Evolutionary conservation across 371 early-diverging fungal species (phyloP).

Genomic region (Syncephalastrum monosporum): DNA sequence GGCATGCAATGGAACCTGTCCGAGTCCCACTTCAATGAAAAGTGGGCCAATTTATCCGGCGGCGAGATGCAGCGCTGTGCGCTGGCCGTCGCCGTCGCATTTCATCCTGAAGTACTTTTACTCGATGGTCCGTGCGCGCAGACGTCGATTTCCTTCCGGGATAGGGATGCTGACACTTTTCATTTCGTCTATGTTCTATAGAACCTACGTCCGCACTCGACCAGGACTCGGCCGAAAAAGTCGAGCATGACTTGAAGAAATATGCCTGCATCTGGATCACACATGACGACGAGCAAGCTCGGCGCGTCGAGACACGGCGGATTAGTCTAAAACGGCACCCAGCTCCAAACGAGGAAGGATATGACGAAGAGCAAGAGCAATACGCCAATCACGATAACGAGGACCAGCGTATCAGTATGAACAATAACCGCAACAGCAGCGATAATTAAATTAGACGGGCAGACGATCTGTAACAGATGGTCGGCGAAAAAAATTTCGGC

Average conservation of each 20-base stretch:
- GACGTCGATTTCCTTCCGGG: background rate
- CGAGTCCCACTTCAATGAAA: conserved; percentile 69
- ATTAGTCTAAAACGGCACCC: background rate
- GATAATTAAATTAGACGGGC: no score
- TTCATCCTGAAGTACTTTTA: conserved; percentile 77
- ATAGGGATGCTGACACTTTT: no score
- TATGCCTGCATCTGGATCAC: conserved; percentile 81
- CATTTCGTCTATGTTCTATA: conserved; percentile 16
- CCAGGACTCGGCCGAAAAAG: conserved; percentile 68
- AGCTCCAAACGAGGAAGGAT: background rate
- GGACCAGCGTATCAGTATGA: no score
- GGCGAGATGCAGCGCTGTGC: conserved; percentile 87
- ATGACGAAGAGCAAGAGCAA: background rate
- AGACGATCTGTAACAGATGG: no score
- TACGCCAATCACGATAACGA: no score
- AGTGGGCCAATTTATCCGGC: conserved; percentile 80
- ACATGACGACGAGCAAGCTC: conserved; percentile 74
- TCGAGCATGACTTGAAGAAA: conserved; percentile 66
- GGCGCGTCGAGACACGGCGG: conserved; percentile 57
- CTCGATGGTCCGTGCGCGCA: conserved; percentile 64
- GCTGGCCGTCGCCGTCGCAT: conserved; percentile 80
- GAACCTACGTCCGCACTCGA: conserved; percentile 91
- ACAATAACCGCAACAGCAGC: no score
- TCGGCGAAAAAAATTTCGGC: no score
- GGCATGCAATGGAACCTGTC: conserved; percentile 67